phyloP scores from a whole-genome alignment of 2,329 filamentous ascomycete genomes.

The Fusarium aywerte region DNA sequence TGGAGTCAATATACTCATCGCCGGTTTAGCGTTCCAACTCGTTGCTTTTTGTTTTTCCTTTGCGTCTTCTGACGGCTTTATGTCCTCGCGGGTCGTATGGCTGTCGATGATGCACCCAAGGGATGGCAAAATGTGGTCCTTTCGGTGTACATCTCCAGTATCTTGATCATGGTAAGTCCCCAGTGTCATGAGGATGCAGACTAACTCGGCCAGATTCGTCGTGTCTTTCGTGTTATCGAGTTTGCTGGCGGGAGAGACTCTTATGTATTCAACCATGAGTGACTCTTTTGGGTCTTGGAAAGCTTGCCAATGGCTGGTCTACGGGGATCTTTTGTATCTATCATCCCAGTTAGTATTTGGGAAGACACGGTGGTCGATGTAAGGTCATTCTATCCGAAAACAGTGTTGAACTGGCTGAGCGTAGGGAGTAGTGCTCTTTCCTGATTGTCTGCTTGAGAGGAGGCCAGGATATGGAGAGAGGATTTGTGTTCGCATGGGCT shows the following conservation, averaged over 20 bases:
- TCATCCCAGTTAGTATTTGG: slow-evolving; percentile 58
- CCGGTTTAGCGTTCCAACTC: slow-evolving; percentile 55
- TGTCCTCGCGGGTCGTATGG: slow-evolving; percentile 41
- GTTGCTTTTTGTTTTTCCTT: slow-evolving; percentile 55
- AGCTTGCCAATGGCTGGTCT: slow-evolving; percentile 59
- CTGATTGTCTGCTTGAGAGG: neutral
- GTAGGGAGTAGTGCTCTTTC: neutral
- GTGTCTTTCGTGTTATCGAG: slow-evolving; percentile 64
- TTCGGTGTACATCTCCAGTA: slow-evolving; percentile 58
- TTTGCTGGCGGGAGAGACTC: slow-evolving; percentile 62
- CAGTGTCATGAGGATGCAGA: fast-evolving
- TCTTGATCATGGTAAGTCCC: slow-evolving; percentile 57
- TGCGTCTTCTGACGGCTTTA: slow-evolving; percentile 55
- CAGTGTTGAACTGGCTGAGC: slow-evolving; percentile 18
- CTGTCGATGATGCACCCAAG: slow-evolving; percentile 44
- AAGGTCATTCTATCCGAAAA: slow-evolving; percentile 12
- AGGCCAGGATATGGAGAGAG: neutral
- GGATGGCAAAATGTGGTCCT: slow-evolving; percentile 54
- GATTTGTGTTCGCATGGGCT: too few relatives aligned
- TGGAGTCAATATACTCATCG: slow-evolving; percentile 56
- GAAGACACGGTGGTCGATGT: slow-evolving; percentile 16
- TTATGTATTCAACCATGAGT: slow-evolving; percentile 62
- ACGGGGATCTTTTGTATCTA: slow-evolving; percentile 61
- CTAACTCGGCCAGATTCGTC: slow-evolving; percentile 54
- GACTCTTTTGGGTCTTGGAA: slow-evolving; percentile 65